Evolutionary conservation across 192 early-diverging fungal genomes (phyloP), one percentile per base, ranked within the genome.

Genomic region (Podila minutissima): DNA sequence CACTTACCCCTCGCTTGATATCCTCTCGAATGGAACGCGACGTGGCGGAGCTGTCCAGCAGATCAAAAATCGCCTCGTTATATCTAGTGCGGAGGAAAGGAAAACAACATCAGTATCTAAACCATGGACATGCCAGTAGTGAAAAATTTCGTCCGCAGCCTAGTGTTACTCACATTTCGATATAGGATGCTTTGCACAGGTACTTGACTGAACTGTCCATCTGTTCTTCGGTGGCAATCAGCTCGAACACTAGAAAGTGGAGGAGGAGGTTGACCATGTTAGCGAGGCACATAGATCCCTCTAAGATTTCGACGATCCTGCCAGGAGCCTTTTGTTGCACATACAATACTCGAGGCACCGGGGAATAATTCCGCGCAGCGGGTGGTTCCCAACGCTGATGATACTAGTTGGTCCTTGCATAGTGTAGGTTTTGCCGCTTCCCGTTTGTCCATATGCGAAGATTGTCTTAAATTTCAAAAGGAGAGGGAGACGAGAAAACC

Each of bases 11-110:
- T 41, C 85, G 75, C 37, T 93, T 91, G 64, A 90, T 90, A 74
- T 91, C 89, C 71, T 93, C 91, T 61, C 91, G 86, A 67, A 90
- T 78, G 12, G 88, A 85, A 19, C 88, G 86, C 20, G 83, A 83
- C 26, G 84, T 78, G 41, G 86, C 83, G 8, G 85, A 75, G 84
- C 91, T 85, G 70, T 94, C 94, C 26, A 97, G 86, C 51, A 97
- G 82, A 71, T 97, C 96, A 59, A 91, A 91, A 64, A 97, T 95
- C 61, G 91, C 91, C 82, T 97, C 96, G 75, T 97, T 97, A 88
- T 97, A 97, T 75, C 77, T 81, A 79, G 5, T 35, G 53, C 41
- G 13, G 41, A 26, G 22, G 0, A 1, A 37, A 48, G 6, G 41
- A 10, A 2, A 26, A 67, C 32, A 11, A 6, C 1, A 26, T 60